Evolutionary conservation across 1,139 yeast genomes (phyloP), one percentile per base, ranked within the genome.

Genomic region (Diutina neorugosa): DNA sequence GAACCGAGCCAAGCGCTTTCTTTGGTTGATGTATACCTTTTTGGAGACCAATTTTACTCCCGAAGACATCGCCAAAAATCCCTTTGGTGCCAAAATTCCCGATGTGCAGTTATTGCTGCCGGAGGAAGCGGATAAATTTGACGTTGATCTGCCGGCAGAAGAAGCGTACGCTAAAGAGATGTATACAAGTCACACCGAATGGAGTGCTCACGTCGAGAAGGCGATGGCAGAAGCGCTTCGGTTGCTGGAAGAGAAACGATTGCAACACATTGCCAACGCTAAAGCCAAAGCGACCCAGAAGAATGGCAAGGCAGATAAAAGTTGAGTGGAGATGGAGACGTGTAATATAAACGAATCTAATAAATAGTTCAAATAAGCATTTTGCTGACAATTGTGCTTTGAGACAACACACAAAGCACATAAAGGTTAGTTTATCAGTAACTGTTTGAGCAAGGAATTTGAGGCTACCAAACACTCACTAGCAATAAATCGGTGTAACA

Each of bases 11-110:
- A 69, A 74, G 52, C 75, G 93, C 37, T 83, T 93, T 59, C 67
- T 93, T 56, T 93, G 98, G 97, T 68, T 93, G 47, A 65, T 88
- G 55, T 90, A 88, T 71, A 77, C 89, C 2, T 86, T 85, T 62
- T 69, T 86, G 57, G 96, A 93, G 63, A 86, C 96, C 0, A 75
- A 77, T 56, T 73, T 86, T 57, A 66, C 76, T 0, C 69, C 74
- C 0, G 82, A 75, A 43, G 80, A 79, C 55, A 65, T 89, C 20
- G 66, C 67, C 2, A 55, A 62, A 2, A 86, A 86, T 60, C 93
- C 96, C 3, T 90, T 89, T 65, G 84, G 86, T 20, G 56, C 58
- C 9, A 63, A 71, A 31, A 66, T 78, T 1, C 61, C 70, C 1
- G 69, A 66, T 16, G 37, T 31, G 37, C 12, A 31, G 6, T 11